Conservation (phyloP, 805 yeast species). For the Kluyveromyces lactis region DNA sequence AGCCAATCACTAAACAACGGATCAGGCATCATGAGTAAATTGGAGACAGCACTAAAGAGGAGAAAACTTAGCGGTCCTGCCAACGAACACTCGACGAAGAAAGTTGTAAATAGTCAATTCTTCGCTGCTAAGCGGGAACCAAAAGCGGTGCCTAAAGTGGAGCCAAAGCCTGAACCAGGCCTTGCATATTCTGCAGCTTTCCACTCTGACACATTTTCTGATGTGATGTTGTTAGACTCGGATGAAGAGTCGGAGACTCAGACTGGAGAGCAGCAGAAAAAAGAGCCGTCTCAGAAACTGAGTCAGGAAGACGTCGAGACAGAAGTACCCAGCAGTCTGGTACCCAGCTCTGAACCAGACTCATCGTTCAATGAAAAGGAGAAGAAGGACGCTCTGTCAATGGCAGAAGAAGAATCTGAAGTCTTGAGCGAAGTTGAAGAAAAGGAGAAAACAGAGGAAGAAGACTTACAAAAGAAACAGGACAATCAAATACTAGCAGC, state of each 20-base stretch:
- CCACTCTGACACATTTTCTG: background rate
- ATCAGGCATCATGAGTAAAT: slow-evolving; percentile 7
- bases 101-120: background rate
- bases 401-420: slow-evolving; percentile 13
- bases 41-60: slow-evolving; percentile 15
- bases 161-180: too few species aligned
- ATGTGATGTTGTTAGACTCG: background rate
- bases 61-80: slow-evolving; percentile 13
- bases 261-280: too few species aligned
- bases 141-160: too few species aligned
- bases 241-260: background rate
- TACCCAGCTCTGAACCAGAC: slow-evolving; percentile 1
- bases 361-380: slow-evolving; percentile 1
- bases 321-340: slow-evolving; percentile 2
- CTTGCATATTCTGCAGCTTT: too few species aligned
- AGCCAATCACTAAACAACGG: slow-evolving; percentile 1
- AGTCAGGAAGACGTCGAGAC: slow-evolving; percentile 16
- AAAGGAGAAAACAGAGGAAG: background rate
- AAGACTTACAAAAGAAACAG: background rate
- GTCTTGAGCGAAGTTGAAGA: slow-evolving; percentile 15
- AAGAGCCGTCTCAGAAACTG: slow-evolving; percentile 15
- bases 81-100: background rate
- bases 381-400: slow-evolving; percentile 2
- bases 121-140: background rate
- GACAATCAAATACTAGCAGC: background rate